Percentiles rank a stretch among this genome's conserved stretches.
phyloP scores from a whole-genome alignment of 768 basidiomycete genomes.

The Baorangia bicolor region DNA sequence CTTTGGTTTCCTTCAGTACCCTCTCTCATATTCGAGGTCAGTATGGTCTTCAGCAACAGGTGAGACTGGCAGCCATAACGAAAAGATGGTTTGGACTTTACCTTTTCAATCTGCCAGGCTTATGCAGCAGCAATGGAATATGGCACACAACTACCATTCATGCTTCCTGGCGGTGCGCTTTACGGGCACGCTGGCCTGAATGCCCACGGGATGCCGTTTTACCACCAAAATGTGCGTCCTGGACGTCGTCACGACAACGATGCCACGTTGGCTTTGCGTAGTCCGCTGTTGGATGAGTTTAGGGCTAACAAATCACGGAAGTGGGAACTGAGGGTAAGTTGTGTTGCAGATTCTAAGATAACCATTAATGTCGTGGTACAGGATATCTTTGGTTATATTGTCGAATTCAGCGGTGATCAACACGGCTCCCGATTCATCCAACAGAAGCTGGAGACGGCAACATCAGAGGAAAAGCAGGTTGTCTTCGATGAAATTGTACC shows the following conservation, averaged over 20 bases:
- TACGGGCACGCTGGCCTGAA: constrained; percentile 41
- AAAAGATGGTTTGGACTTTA: background rate
- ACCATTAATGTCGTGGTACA: constrained; percentile 31
- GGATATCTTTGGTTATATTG: constrained; percentile 84
- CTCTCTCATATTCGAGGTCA: constrained; percentile 20
- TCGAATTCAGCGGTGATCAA: constrained; percentile 93
- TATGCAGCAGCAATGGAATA: constrained; percentile 52
- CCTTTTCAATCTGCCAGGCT: constrained; percentile 25
- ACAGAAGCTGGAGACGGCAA: constrained; percentile 73
- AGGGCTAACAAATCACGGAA: constrained; percentile 72
- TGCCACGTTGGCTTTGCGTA: constrained; percentile 47
- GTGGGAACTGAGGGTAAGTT: constrained; percentile 77
- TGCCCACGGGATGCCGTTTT: constrained; percentile 36
- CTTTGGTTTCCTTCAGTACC: constrained; percentile 2
- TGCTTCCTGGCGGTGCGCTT: constrained; percentile 43
- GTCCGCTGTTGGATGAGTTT: constrained; percentile 81
- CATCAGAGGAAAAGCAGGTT: constrained; percentile 72
- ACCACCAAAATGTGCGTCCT: constrained; percentile 41
- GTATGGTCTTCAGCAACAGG: constrained; percentile 50
- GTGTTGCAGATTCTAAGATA: background rate
- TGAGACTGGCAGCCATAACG: constrained; percentile 28
- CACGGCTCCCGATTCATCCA: constrained; percentile 99
- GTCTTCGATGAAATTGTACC: constrained; percentile 91
- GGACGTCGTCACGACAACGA: constrained; percentile 47
- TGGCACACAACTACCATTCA: constrained; percentile 43